Percentiles rank a stretch among this genome's conserved stretches.
phyloP scores from a whole-genome alignment of 306 rosid species.

The Quercus cerris region DNA sequence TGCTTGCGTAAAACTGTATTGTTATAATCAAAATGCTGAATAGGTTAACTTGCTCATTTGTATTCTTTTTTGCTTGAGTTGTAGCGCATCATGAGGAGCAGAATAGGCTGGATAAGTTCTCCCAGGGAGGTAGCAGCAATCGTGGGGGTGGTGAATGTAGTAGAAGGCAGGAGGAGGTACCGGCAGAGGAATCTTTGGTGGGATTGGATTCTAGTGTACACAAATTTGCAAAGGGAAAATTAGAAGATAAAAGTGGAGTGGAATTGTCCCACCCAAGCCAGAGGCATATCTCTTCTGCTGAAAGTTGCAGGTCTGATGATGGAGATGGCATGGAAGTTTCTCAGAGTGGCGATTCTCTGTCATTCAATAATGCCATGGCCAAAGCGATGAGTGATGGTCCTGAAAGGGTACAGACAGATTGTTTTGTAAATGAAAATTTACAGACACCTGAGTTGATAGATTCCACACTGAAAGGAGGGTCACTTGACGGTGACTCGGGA shows the following conservation, averaged over 20 bases:
- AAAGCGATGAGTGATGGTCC: slow-evolving; percentile 23
- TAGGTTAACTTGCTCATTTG: background rate
- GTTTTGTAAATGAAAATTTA: slow-evolving; percentile 19
- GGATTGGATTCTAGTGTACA: slow-evolving; percentile 24
- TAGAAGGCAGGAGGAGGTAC: slow-evolving; percentile 19
- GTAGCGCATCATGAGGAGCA: slow-evolving; percentile 33
- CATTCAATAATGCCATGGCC: slow-evolving; percentile 14
- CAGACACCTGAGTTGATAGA: slow-evolving; percentile 22
- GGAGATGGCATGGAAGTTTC: slow-evolving; percentile 18
- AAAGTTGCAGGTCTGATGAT: slow-evolving; percentile 9
- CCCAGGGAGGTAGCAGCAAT: slow-evolving; percentile 26
- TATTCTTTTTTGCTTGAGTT: slow-evolving; percentile 17
- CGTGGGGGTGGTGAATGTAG: slow-evolving; percentile 20
- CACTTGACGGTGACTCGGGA: slow-evolving; percentile 17
- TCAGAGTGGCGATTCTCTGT: slow-evolving; percentile 12
- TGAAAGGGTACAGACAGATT: slow-evolving; percentile 27
- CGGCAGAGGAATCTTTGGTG: slow-evolving; percentile 26
- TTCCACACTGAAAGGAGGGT: slow-evolving; percentile 18
- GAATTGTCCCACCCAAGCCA: slow-evolving; percentile 8
- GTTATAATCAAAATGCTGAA: slow-evolving; percentile 2
- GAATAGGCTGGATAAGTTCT: slow-evolving; percentile 20
- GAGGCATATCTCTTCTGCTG: slow-evolving; percentile 12
- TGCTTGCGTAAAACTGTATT: slow-evolving; percentile 9
- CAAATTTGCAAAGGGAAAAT: slow-evolving; percentile 21
- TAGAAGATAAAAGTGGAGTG: slow-evolving; percentile 7